These are phyloP conservation scores for Verticillium dahliae DNA, from an alignment of 2,329 filamentous ascomycete species.

Conservation along the genomic window DNA sequence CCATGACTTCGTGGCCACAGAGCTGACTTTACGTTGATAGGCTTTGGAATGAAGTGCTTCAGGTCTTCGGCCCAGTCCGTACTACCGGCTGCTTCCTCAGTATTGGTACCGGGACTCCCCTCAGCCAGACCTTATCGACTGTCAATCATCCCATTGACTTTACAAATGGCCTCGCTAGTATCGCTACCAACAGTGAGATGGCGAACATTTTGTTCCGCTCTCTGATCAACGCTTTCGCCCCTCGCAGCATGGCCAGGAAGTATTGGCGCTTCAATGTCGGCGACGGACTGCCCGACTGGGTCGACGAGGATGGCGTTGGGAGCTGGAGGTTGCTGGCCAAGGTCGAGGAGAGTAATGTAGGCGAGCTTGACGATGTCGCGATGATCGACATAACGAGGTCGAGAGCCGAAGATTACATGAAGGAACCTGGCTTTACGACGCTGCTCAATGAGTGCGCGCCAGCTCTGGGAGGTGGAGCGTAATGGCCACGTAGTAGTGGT, in stretches of 20 bases:
- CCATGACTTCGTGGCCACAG: not conserved
- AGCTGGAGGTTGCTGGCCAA: too few relatives aligned
- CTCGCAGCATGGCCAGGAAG: constrained; percentile 4
- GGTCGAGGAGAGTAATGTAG: too few relatives aligned
- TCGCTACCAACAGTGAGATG: constrained; percentile 8
- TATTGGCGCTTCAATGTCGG: constrained; percentile 9
- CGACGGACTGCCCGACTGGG: constrained; percentile 3
- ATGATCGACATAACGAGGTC: too few relatives aligned
- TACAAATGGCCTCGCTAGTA: not conserved
- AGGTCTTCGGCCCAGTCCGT: constrained; percentile 6
- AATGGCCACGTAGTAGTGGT: too few relatives aligned
- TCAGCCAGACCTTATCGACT: constrained; percentile 1
- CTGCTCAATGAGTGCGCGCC: too few relatives aligned
- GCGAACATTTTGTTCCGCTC: constrained; percentile 8
- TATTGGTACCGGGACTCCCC: constrained; percentile 7
- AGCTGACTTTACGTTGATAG: not conserved
- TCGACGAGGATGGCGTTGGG: constrained; percentile 1
- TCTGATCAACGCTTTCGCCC: constrained; percentile 8
- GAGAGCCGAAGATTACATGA: too few relatives aligned
- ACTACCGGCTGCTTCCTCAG: constrained; percentile 10
- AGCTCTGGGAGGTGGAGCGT: too few relatives aligned
- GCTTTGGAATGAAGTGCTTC: constrained; percentile 9
- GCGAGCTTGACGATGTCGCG: too few relatives aligned
- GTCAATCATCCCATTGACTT: not conserved
- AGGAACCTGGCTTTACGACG: too few relatives aligned